Conservation (phyloP, 2,329 filamentous ascomycete genomes). For the Nannizziopsis barbatae region DNA sequence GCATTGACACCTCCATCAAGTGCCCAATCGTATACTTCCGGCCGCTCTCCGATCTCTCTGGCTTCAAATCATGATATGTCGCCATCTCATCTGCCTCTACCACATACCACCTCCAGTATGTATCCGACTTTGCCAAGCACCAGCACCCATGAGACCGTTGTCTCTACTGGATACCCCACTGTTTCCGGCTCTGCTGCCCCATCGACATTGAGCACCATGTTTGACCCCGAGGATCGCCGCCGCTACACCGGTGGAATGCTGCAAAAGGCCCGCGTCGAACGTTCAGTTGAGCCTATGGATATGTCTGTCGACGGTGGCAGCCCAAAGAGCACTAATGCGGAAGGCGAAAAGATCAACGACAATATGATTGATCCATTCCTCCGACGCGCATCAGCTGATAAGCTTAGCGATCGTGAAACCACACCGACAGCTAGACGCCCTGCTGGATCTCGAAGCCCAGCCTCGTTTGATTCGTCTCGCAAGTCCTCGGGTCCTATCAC, state of each 20-base stretch:
- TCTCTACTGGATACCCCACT: constrained; percentile 40
- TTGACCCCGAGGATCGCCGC: constrained; percentile 50
- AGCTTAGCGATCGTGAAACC: background rate
- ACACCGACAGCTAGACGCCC: background rate
- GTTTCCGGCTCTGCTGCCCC: constrained; percentile 47
- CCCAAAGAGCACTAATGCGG: constrained; percentile 11
- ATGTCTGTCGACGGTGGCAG: constrained; percentile 26
- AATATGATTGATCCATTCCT: constrained; percentile 37
- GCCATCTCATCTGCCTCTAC: constrained; percentile 27
- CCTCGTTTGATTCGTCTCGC: constrained; percentile 13
- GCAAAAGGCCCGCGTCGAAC: constrained; percentile 42
- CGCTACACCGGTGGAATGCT: constrained; percentile 52
- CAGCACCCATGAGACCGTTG: constrained; percentile 43
- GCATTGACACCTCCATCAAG: constrained; percentile 53
- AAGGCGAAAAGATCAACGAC: constrained; percentile 23
- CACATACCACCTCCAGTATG: constrained; percentile 41
- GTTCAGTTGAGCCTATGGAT: constrained; percentile 28
- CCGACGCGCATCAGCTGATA: constrained; percentile 16
- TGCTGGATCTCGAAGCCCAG: constrained; percentile 1
- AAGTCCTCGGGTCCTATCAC: constrained; percentile 3
- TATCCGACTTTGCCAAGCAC: constrained; percentile 54
- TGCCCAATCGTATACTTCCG: constrained; percentile 51
- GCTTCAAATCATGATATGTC: constrained; percentile 43
- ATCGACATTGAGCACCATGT: constrained; percentile 49
- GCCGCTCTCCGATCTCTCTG: constrained; percentile 49